phyloP scores from a whole-genome alignment of 192 early-diverging fungal genomes.

The Cetraspora pellucida region DNA sequence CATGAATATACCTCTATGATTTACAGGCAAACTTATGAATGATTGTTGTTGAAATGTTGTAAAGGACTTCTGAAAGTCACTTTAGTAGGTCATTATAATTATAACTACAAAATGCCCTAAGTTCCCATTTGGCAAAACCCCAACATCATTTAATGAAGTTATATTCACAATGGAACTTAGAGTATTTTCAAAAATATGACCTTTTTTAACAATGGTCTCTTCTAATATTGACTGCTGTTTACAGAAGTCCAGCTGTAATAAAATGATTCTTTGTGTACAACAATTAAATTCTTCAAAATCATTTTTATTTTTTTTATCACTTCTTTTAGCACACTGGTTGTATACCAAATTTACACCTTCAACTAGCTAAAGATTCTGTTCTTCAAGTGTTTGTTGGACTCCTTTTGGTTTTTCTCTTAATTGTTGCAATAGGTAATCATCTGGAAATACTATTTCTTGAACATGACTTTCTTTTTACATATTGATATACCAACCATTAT shows the following conservation, averaged over 20 bases:
- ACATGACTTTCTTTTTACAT: not conserved
- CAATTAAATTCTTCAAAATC: not conserved
- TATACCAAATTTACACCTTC: constrained; percentile 22
- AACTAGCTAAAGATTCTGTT: constrained; percentile 32
- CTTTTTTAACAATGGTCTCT: not conserved
- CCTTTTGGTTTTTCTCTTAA: constrained; percentile 40
- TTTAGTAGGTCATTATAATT: not conserved
- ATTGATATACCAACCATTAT: constrained; percentile 20
- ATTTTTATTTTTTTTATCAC: not conserved
- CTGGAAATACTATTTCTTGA: constrained; percentile 36
- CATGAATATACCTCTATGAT: not conserved
- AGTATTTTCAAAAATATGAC: not conserved
- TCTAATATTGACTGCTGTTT: not conserved
- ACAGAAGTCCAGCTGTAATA: not conserved
- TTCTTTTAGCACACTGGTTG: constrained; percentile 24
- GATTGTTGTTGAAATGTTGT: not conserved
- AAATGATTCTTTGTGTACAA: not conserved
- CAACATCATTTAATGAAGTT: not conserved
- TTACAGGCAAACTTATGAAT: not conserved
- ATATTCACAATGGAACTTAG: not conserved
- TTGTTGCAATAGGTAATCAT: constrained; percentile 22
- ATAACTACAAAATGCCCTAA: not conserved
- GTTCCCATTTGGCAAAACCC: not conserved
- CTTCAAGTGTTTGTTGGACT: constrained; percentile 36
- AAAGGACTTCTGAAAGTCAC: not conserved